These are phyloP conservation scores for Pavlovales sp. DNA, from an alignment of 208 protist genomes.

Conservation along the genomic window DNA sequence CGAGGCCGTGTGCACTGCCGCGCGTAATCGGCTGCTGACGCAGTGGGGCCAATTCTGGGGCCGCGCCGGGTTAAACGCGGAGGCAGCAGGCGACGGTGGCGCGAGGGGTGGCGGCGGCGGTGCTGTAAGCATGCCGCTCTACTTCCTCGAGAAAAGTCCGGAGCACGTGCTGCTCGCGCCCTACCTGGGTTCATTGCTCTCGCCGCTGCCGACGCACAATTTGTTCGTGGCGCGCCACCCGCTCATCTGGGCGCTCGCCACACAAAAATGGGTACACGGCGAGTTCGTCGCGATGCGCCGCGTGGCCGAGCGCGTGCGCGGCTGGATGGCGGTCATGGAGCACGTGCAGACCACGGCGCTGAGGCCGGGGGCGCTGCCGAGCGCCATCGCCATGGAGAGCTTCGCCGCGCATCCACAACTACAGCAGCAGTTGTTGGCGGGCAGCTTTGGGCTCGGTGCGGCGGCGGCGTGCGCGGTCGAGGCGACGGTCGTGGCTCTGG, in stretches of 20 bases:
- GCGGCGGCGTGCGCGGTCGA: background rate
- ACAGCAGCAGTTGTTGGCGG: background rate
- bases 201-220: background rate
- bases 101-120: too few species aligned
- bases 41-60: constrained; percentile 5
- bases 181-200: background rate
- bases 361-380: background rate
- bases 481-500: too few species aligned
- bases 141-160: constrained; percentile 18
- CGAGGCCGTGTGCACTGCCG: background rate
- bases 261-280: constrained; percentile 3
- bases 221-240: constrained; percentile 20
- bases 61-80: too few species aligned
- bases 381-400: background rate
- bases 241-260: constrained; percentile 30
- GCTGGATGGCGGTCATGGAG: constrained; percentile 1
- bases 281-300: constrained; percentile 1
- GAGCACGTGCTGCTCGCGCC: constrained; percentile 33
- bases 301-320: background rate
- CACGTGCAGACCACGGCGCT: background rate
- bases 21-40: background rate
- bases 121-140: too few species aligned
- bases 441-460: background rate
- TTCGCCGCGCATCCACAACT: background rate
- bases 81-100: too few species aligned